Percentiles rank a stretch among this genome's conserved stretches.
phyloP scores from a whole-genome alignment of 2,329 filamentous ascomycete species.

The Phialophora chinensis region DNA sequence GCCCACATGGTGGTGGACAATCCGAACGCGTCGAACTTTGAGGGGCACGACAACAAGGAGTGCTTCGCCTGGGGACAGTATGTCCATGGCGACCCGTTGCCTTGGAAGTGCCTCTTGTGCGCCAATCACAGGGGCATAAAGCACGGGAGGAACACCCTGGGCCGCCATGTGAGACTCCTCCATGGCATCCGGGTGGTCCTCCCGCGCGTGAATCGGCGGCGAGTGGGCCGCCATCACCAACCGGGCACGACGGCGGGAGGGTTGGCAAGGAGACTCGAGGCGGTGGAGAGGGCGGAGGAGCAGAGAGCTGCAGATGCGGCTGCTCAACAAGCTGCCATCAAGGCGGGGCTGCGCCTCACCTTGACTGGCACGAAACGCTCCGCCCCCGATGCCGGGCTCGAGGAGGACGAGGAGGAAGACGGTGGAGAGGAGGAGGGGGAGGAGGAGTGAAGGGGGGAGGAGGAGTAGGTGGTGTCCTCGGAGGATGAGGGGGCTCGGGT shows the following conservation, averaged over 20 bases:
- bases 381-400: constrained; percentile 1
- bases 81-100: background rate
- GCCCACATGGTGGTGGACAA: constrained; percentile 1
- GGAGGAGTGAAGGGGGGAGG: background rate
- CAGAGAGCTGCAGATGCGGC: background rate
- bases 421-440: background rate
- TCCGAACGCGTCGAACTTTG: constrained; percentile 4
- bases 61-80: constrained; percentile 20
- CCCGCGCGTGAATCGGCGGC: background rate
- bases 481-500: background rate
- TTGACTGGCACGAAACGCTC: constrained; percentile 3
- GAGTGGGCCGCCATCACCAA: background rate
- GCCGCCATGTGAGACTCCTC: background rate
- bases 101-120: constrained; percentile 22
- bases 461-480: background rate
- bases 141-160: constrained; percentile 6
- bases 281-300: background rate
- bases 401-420: background rate
- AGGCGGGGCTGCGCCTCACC: background rate
- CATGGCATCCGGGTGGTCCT: constrained; percentile 10
- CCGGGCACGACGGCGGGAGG: background rate
- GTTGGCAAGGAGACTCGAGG: background rate
- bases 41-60: constrained; percentile 15
- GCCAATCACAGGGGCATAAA: background rate
- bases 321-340: background rate